Evolutionary conservation across 75 land plant species (phyloP), one percentile per base, ranked within the genome.

Genomic region (Cunninghamia lanceolata): DNA sequence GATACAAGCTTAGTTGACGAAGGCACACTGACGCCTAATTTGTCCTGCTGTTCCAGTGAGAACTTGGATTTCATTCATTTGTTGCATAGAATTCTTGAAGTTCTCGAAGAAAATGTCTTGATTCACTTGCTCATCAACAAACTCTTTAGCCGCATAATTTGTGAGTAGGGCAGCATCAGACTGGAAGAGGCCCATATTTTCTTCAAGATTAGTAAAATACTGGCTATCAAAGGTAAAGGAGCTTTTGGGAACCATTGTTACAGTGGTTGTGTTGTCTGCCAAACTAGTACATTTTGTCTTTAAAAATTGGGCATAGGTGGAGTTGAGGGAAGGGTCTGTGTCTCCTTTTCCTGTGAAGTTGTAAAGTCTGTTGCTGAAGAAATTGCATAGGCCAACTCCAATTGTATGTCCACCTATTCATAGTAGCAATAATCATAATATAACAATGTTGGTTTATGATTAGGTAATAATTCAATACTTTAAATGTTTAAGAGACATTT

Each of bases 341-440:
- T 91, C 89, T 28, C 92, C 92, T 10, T 77, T 91, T 1, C 94
- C 94, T 2, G 85, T 83, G 88, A 91, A 94, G 85, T 92, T 91
- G 90, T 88, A 93, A 16, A 94, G 89, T 8, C 95, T 73, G 47
- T 76, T 82, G 4, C 76, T 39, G 86, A 91, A 87, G 1, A 43
- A 71, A 5, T 42, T 42, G 87, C 93, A 94, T 50, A 88, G 93
- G 9, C 89, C 91, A 16, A 80, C 47, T 15, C 94, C 95, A 39
- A 92, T 92, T 8, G 46, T 46, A 46, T 46, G 50, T 46, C 50
- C 50, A 9, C 50, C 50, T 46, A 46, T 43, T 43, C 46, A 43
- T n/a, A 56, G 4, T 14, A 73, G 38, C 17, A 52, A 52, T 17
- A 54, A 11, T 16, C 17, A 16, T 17, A 3, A 16, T 16, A 4